Evolutionary conservation across 805 yeast genomes (phyloP), one percentile per base, ranked within the genome.

Genomic region (Isabelozyma rhagii): DNA sequence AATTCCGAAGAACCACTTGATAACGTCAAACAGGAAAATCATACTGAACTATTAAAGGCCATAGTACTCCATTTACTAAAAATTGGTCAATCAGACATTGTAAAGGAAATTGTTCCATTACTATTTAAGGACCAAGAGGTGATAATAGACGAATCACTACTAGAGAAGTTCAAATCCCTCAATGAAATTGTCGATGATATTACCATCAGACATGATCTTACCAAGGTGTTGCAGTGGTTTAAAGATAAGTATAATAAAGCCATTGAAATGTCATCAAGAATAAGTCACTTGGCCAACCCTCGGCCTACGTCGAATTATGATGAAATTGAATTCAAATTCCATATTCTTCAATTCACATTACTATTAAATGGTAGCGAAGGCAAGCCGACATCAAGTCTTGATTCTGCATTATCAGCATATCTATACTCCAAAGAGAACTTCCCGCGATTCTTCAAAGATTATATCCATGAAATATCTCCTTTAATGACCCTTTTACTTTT

Each of bases 301-400:
- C 25, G 42, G 13, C 41, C 43, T 13, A 21, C 17, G 29, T 29
- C 46, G 18, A 34, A 43, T 21, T 21, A 41, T 39, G 53, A 58
- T 15, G 62, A 59, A 47, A 60, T 68, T n/a, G 73, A 69, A 56
- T 69, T 74, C 60, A 72, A 72, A 53, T 68, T 72, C 52, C 76
- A 72, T 55, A 60, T 71, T 59, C 62, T 73, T 13, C 74, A 73
- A 52, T 72, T 67, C 47, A 60, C 63, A 4, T 55, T 71, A 17
- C 57, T 71, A 7, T 56, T 73, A 13, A 21, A 21, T 21, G 25
- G 25, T 3, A 21, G 25, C 6, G 43, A 50, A 1, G 18, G 28
- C 3, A 39, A 47, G 14, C 25, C 40, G 3, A 10, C 47, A 4
- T 60, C 57, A 47, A 49, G 47, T 15, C 27, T 63, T 29, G 65